Evolutionary conservation across 139 green algal species (phyloP), one percentile per base, ranked within the genome.

Genomic region (Closterium sp.): DNA sequence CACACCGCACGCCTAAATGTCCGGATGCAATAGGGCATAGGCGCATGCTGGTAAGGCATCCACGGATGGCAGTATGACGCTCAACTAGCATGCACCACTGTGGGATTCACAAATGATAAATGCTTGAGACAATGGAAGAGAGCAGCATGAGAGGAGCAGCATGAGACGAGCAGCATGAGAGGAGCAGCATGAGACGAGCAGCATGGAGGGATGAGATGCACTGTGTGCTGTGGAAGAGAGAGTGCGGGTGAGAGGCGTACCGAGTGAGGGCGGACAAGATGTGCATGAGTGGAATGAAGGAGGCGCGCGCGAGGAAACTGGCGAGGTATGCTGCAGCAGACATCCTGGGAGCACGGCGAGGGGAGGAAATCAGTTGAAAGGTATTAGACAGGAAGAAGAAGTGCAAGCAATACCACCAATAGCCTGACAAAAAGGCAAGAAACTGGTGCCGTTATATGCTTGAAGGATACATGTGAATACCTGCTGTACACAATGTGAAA

Each of bases 251-350:
- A 38, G 85, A 34, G 85, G 30, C 32, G 12, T 28, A 92, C 90
- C 90, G 90, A 34, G 33, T 34, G 25, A 92, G 90, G 23, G 84
- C 31, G 23, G 43, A 64, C 16, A 84, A 32, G 28, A 92, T 33
- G 33, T 96, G 33, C 5, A 19, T 8, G 31, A 95, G 89, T 0
- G 97, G 92, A 84, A 97, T 87, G 76, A 96, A 96, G 5, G 94
- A 93, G 0, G 95, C 96, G 0, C 97, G 95, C 0, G 97, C 97
- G 1, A 98, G 94, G 95, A 99, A 99, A 91, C 93, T 97, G 9
- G 96, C 97, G 21, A 97, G 92, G 91, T 98, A 98, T 2, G 97
- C 97, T 0, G 96, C 97, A 36, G 92, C 96, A 0, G 97, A 96
- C 30, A 92, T 89, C 34, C 97, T 95, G 1, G 25, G 43, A 88